Evolutionary conservation across 2,329 filamentous ascomycete species (phyloP).

Genomic region (Tolypocladium sp.): DNA sequence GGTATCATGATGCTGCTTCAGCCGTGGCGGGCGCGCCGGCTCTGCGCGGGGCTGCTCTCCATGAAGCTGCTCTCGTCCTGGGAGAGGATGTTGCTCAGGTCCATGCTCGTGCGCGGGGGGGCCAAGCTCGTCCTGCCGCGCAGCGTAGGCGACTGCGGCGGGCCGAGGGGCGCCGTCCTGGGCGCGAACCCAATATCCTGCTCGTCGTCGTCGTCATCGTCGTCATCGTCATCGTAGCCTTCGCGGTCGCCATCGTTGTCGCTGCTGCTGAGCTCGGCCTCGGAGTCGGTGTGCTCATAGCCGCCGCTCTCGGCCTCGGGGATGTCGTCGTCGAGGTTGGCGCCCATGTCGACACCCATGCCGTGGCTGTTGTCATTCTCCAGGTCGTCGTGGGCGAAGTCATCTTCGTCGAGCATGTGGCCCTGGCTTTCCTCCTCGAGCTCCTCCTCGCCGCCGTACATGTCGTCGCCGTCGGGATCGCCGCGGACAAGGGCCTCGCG

Average conservation of each 20-base stretch:
- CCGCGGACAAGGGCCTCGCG: slow-evolving; percentile 47
- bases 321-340: slow-evolving; percentile 63
- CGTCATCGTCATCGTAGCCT: slow-evolving; percentile 7
- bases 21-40: slow-evolving; percentile 24
- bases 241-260: slow-evolving; percentile 25
- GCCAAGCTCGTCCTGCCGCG: slow-evolving; percentile 14
- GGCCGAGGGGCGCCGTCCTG: slow-evolving; percentile 20
- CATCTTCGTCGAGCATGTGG: slow-evolving; percentile 56
- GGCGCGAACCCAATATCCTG: slow-evolving; percentile 29
- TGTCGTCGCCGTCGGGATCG: slow-evolving; percentile 34
- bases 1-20: slow-evolving; percentile 1
- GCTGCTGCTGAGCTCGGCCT: slow-evolving; percentile 50
- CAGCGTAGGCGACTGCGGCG: slow-evolving; percentile 28
- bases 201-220: slow-evolving; percentile 9
- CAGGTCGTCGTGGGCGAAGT: slow-evolving; percentile 31
- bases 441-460: slow-evolving; percentile 46
- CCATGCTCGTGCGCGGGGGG: slow-evolving; percentile 38
- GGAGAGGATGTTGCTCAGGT: slow-evolving; percentile 46
- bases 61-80: slow-evolving; percentile 49
- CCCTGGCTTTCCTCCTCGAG: slow-evolving; percentile 45
- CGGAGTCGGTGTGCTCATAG: slow-evolving; percentile 73
- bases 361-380: slow-evolving; percentile 18
- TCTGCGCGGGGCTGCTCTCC: slow-evolving; percentile 41
- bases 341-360: slow-evolving; percentile 43
- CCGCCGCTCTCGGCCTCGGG: slow-evolving; percentile 54